A percentile compares a stretch with the other conserved stretches of the same genome.
These are phyloP conservation scores for Turnera subulata DNA, from an alignment of 345 rosid species.

Conservation along the genomic window DNA sequence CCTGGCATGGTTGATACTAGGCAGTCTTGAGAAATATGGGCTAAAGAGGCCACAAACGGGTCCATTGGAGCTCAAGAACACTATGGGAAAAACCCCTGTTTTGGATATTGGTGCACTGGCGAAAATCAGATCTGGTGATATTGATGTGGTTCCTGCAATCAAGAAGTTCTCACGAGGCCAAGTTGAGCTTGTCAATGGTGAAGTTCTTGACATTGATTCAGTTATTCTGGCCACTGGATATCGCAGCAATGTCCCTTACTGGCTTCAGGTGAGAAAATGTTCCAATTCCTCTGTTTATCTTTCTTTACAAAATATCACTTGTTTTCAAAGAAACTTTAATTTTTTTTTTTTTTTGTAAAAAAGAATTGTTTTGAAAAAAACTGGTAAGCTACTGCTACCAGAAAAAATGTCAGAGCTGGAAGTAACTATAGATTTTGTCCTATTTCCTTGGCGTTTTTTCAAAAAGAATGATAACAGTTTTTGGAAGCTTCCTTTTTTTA, in stretches of 20 bases:
- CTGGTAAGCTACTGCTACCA: too few relatives aligned
- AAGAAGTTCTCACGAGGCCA: conserved; percentile 42
- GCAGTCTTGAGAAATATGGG: conserved; percentile 53
- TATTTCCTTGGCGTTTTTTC: too few relatives aligned
- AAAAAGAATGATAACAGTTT: too few relatives aligned
- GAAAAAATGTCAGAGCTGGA: too few relatives aligned
- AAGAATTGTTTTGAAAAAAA: background rate
- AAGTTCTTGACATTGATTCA: conserved; percentile 47
- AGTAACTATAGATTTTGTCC: too few relatives aligned
- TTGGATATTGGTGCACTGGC: conserved; percentile 70
- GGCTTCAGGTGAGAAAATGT: conserved; percentile 78
- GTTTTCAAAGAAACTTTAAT: too few relatives aligned
- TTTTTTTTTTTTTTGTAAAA: too few relatives aligned
- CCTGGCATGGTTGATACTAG: conserved; percentile 50
- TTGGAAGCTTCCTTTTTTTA: too few relatives aligned
- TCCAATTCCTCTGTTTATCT: background rate
- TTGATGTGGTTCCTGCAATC: conserved; percentile 72
- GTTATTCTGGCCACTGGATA: conserved; percentile 77
- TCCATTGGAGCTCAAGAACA: conserved; percentile 58
- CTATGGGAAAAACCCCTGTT: conserved; percentile 70
- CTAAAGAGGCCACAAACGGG: conserved; percentile 65
- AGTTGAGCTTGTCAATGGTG: conserved; percentile 63
- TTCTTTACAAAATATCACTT: background rate
- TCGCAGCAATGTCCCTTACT: conserved; percentile 63
- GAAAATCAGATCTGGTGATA: conserved; percentile 60